Conservation (phyloP, 1,284 basidiomycete species). For the Grifola frondosa region DNA sequence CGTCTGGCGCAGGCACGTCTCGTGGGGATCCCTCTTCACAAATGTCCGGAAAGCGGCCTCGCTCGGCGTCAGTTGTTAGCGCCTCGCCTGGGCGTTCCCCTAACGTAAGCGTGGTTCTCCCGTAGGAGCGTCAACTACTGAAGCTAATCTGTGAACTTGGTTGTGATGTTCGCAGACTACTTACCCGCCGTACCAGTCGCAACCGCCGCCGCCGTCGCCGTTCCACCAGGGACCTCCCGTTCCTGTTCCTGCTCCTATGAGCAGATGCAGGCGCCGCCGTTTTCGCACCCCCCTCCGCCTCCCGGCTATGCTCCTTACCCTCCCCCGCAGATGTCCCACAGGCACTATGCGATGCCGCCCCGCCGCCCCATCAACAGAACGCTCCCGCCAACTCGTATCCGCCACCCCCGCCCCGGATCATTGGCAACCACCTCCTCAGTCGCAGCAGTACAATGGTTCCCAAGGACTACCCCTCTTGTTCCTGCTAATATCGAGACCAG, state of each 20-base stretch:
- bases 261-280: slow-evolving; percentile 25
- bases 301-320: slow-evolving; percentile 27
- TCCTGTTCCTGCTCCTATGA: slow-evolving; percentile 23
- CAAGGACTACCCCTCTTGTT: slow-evolving; percentile 31
- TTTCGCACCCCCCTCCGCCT: slow-evolving; percentile 19
- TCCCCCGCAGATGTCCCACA: slow-evolving; percentile 21
- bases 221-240: slow-evolving; percentile 24
- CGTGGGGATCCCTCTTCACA: slow-evolving; percentile 26
- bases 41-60: slow-evolving; percentile 28
- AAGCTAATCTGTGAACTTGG: slow-evolving; percentile 22
- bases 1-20: slow-evolving; percentile 13
- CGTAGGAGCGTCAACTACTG: slow-evolving; percentile 24
- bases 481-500: slow-evolving; percentile 38
- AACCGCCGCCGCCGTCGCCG: slow-evolving; percentile 26
- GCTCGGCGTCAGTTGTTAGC: slow-evolving; percentile 32
- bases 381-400: slow-evolving; percentile 29
- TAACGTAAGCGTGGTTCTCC: slow-evolving; percentile 36
- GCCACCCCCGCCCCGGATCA: slow-evolving; percentile 34
- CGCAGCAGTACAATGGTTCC: slow-evolving; percentile 23
- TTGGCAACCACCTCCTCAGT: slow-evolving; percentile 29
- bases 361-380: slow-evolving; percentile 28
- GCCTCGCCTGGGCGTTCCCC: slow-evolving; percentile 36
- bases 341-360: slow-evolving; percentile 27
- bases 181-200: slow-evolving; percentile 30
- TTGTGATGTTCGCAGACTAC: slow-evolving; percentile 20